Conservation (phyloP, 768 basidiomycete species). For the Trametes villosa region DNA sequence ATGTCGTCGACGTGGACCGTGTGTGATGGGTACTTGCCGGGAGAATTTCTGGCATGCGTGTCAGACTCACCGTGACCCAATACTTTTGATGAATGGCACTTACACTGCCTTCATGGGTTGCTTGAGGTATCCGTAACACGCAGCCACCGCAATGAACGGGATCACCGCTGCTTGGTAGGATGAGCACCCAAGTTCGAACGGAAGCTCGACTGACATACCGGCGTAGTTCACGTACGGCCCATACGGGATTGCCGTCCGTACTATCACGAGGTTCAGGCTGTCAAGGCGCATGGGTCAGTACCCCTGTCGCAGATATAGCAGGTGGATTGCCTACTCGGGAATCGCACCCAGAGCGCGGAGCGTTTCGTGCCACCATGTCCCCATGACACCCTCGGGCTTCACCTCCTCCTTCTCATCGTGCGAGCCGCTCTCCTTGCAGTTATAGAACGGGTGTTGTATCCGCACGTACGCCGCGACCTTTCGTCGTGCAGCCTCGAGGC, state of each 20-base stretch:
- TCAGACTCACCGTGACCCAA: no score
- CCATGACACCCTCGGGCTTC: constrained; percentile 70
- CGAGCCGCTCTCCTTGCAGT: constrained; percentile 65
- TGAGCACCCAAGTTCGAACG: background rate
- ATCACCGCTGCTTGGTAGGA: constrained; percentile 52
- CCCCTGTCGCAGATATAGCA: background rate
- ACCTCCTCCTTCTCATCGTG: constrained; percentile 75
- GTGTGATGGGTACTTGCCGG: constrained; percentile 74
- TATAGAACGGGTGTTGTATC: constrained; percentile 78
- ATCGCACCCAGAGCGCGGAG: constrained; percentile 75
- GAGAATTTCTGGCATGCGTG: constrained; percentile 82
- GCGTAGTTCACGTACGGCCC: constrained; percentile 75
- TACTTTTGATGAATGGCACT: no score
- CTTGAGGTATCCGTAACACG: constrained; percentile 81
- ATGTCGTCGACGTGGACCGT: constrained; percentile 82
- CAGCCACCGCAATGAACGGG: constrained; percentile 69
- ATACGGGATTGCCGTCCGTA: constrained; percentile 77
- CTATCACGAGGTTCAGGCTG: constrained; percentile 80
- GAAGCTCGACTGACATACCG: constrained; percentile 14
- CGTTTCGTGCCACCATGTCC: constrained; percentile 91
- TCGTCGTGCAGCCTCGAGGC: constrained; percentile 77
- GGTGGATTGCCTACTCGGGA: constrained; percentile 53
- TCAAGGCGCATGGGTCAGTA: constrained; percentile 1
- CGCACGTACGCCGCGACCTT: constrained; percentile 81
- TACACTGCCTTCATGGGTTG: constrained; percentile 87